Conservation (phyloP, 2,329 filamentous ascomycete genomes). For the Penicillium sp. region DNA sequence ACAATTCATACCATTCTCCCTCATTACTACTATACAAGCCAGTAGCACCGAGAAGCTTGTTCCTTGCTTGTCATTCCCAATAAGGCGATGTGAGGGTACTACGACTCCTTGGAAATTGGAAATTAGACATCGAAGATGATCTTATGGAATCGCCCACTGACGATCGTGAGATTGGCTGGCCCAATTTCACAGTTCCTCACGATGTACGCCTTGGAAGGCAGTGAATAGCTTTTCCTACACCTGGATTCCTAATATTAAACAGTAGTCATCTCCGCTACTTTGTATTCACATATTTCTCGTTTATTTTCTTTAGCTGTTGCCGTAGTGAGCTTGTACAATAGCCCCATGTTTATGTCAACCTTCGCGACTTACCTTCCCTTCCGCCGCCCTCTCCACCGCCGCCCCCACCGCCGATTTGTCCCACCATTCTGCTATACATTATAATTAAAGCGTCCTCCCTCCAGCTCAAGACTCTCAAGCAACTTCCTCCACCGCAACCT, state of each 20-base stretch:
- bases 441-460: background rate
- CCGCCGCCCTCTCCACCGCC: background rate
- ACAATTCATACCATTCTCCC: too few relatives aligned
- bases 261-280: too few relatives aligned
- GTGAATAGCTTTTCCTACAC: background rate
- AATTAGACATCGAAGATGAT: background rate
- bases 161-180: background rate
- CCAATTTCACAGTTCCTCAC: background rate
- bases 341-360: background rate
- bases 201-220: background rate
- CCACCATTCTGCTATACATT: background rate
- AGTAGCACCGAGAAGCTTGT: background rate
- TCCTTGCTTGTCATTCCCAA: too few relatives aligned
- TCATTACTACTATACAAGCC: background rate
- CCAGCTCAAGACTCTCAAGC: background rate
- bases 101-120: background rate
- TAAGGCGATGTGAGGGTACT: too few relatives aligned
- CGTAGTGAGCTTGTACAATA: background rate
- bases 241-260: too few relatives aligned
- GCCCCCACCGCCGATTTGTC: background rate
- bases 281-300: too few relatives aligned
- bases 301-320: background rate
- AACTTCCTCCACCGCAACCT: background rate
- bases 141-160: background rate
- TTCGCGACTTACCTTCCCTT: background rate